Conservation (phyloP, 2,329 filamentous ascomycete genomes). For the Trichoderma breve region DNA sequence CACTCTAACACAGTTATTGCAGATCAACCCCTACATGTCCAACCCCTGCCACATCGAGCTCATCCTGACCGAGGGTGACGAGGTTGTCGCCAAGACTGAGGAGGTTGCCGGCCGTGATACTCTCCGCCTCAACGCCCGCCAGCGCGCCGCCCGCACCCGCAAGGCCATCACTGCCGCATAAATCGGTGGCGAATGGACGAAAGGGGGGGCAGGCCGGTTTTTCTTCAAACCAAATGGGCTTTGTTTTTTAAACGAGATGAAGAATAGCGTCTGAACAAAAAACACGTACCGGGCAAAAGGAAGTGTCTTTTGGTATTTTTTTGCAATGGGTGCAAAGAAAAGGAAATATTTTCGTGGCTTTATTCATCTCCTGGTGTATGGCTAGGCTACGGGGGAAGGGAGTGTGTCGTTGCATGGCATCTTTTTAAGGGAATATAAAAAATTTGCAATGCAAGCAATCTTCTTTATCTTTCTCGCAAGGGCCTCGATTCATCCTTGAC, state of each 20-base stretch:
- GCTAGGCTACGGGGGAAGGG: conserved; percentile 35
- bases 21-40: conserved; percentile 99
- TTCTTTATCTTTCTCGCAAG: conserved; percentile 33
- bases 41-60: conserved; percentile 99
- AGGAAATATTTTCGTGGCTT: conserved; percentile 34
- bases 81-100: conserved; percentile 91
- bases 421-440: conserved; percentile 30
- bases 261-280: not conserved
- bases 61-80: conserved; percentile 96
- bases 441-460: conserved; percentile 32
- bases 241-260: conserved; percentile 6
- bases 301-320: conserved; percentile 19
- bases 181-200: conserved; percentile 26
- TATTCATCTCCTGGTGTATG: conserved; percentile 40
- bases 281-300: not conserved
- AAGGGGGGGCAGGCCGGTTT: not conserved
- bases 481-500: conserved; percentile 31
- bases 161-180: conserved; percentile 66
- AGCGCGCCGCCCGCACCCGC: conserved; percentile 73
- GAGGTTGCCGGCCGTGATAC: conserved; percentile 70
- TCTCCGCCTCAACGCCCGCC: conserved; percentile 78
- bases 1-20: conserved; percentile 28
- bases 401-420: conserved; percentile 35
- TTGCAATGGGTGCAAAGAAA: conserved; percentile 21
- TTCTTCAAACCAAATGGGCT: not conserved